Conservation (phyloP, 495 filamentous ascomycete species). For the Hypoxylon rickii region DNA sequence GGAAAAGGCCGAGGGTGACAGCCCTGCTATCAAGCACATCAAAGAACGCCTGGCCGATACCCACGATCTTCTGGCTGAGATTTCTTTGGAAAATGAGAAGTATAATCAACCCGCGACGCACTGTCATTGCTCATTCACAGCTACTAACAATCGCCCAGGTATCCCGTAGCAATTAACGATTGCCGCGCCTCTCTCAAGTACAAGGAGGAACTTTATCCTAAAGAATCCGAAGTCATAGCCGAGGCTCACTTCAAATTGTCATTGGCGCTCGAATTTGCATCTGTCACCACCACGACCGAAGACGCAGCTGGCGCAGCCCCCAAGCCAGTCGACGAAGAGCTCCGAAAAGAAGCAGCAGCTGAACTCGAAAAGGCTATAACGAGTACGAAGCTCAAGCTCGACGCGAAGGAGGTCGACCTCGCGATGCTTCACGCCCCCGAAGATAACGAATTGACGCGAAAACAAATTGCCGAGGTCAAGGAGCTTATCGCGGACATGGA, state of each 20-base stretch:
- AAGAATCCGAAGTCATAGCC: constrained; percentile 79
- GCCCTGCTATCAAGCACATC: constrained; percentile 60
- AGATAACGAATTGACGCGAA: constrained; percentile 63
- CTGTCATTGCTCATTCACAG: constrained; percentile 2
- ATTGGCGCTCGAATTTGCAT: constrained; percentile 90
- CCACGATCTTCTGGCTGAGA: constrained; percentile 89
- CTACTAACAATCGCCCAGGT: constrained; percentile 52
- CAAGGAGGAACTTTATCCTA: constrained; percentile 74
- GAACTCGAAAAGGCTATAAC: constrained; percentile 84
- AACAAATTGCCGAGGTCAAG: constrained; percentile 78
- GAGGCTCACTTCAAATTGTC: constrained; percentile 97
- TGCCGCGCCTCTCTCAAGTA: constrained; percentile 73
- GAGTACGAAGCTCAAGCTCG: constrained; percentile 74
- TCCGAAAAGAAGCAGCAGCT: constrained; percentile 74
- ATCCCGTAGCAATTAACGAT: constrained; percentile 79
- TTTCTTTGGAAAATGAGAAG: constrained; percentile 90
- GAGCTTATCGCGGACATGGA: constrained; percentile 89
- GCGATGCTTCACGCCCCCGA: constrained; percentile 55
- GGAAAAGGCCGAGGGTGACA: constrained; percentile 50
- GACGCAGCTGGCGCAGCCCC: constrained; percentile 41
- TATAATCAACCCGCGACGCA: constrained; percentile 32
- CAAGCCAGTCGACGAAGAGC: constrained; percentile 61
- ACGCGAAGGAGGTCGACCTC: constrained; percentile 70
- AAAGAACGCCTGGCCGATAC: constrained; percentile 88
- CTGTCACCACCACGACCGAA: constrained; percentile 66